Evolutionary conservation across 257 asterid species (phyloP), one percentile per base, ranked within the genome.

Genomic region (Ehretia macrophylla): DNA sequence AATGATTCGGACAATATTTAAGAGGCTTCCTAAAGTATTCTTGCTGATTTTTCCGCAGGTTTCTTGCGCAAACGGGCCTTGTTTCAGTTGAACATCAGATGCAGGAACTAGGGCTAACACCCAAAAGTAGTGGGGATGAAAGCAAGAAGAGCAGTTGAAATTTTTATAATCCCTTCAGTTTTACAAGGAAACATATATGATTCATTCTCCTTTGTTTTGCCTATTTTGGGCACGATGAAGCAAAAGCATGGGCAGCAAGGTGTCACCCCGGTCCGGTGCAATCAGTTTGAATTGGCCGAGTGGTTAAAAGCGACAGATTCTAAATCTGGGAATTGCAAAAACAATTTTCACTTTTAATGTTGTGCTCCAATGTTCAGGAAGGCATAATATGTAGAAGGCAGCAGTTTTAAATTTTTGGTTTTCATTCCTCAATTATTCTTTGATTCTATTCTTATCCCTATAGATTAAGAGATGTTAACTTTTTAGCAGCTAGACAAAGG

Each of bases 31-130:
- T 71, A 54, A 71, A 13, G 20, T 21, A 21, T 27, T 45, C 14
- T 14, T 58, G 17, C 65, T 45, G 50, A 17, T 68, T 56, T 13
- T 68, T 52, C 17, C 59, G 70, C 75, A 86, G 97, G 17, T 92
- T 88, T 77, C 91, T 88, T 46, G 84, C 85, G 22, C 91, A 88
- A 71, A 92, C 95, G 0, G 96, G 96, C 39, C 81, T 92, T 49
- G 97, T 88, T 66, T 81, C 97, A 0, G 85, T 92, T 17, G 87
- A 92, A 71, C 78, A 83, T 60, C 95, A 86, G 72, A 83, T 86
- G 95, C 76, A 81, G 70, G 97, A 88, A 75, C 69, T 88, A 56
- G 96, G 97, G 32, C 78, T 92, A 66, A 78, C 76, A 60, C 70
- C 69, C 18, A 75, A 73, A 81, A 73, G 55, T 38, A 66, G 18